phyloP scores from a whole-genome alignment of 148 eudicot genomes.

The Hydrangea macrophylla region DNA sequence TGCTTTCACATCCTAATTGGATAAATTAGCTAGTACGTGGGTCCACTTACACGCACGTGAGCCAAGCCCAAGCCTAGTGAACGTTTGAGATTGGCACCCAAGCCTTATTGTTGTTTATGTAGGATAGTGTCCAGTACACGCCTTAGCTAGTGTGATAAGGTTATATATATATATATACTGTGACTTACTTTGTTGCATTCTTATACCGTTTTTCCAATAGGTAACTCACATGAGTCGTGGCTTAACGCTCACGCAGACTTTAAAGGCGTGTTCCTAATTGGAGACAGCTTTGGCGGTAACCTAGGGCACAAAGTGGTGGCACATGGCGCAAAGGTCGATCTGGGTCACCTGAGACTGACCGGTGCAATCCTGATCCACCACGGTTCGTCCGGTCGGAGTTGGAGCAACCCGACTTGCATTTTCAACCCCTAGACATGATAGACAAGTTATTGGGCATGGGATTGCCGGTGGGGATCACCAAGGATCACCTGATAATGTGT shows the following conservation, averaged over 20 bases:
- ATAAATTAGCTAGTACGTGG: too few species aligned
- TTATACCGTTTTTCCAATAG: too few species aligned
- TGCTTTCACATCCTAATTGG: too few species aligned
- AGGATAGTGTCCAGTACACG: too few species aligned
- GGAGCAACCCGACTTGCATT: conserved; percentile 71
- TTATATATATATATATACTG: too few species aligned
- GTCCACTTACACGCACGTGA: too few species aligned
- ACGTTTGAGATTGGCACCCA: too few species aligned
- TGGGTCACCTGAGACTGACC: conserved; percentile 38
- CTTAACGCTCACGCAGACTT: conserved; percentile 44
- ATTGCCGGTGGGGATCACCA: conserved; percentile 59
- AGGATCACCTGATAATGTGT: conserved; percentile 73
- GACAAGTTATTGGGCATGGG: conserved; percentile 69
- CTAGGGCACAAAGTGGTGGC: conserved; percentile 67
- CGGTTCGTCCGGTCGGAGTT: conserved; percentile 63
- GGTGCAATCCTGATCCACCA: conserved; percentile 76
- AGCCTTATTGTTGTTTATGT: too few species aligned
- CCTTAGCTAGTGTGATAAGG: too few species aligned
- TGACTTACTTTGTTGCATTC: too few species aligned
- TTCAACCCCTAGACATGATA: conserved; percentile 70
- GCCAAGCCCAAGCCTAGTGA: too few species aligned
- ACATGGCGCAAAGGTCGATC: conserved; percentile 36
- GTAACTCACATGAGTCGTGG: conserved; percentile 30
- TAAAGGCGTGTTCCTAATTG: conserved; percentile 57
- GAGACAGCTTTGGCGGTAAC: conserved; percentile 84